Conservation (phyloP, 495 filamentous ascomycete genomes). For the Penicillium longicatenatum region DNA sequence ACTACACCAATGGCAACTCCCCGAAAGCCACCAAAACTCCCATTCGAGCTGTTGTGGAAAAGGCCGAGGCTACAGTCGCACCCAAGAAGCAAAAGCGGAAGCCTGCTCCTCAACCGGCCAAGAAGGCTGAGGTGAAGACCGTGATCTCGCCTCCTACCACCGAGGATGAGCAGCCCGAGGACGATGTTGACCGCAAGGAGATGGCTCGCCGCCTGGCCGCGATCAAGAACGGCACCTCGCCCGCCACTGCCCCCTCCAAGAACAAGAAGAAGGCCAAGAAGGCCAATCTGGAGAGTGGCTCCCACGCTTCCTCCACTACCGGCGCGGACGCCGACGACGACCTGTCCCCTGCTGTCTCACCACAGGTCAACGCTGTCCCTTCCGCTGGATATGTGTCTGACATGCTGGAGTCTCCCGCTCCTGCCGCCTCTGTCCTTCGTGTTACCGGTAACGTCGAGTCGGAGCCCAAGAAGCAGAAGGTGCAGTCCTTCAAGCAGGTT, state of each 20-base stretch:
- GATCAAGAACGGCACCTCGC: conserved; percentile 61
- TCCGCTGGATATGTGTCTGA: conserved; percentile 69
- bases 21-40: conserved; percentile 35
- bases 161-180: conserved; percentile 52
- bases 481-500: conserved; percentile 53
- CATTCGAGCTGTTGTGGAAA: conserved; percentile 36
- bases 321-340: conserved; percentile 84
- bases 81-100: conserved; percentile 50
- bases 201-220: conserved; percentile 71
- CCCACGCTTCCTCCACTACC: conserved; percentile 66
- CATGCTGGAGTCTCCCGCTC: conserved; percentile 76
- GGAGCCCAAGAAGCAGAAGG: conserved; percentile 65
- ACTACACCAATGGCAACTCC: conserved; percentile 45
- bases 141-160: conserved; percentile 40
- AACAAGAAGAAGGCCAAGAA: conserved; percentile 64
- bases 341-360: conserved; percentile 65
- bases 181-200: conserved; percentile 66
- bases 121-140: conserved; percentile 38
- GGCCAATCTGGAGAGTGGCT: conserved; percentile 33
- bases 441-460: conserved; percentile 65
- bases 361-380: conserved; percentile 50
- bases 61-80: conserved; percentile 31
- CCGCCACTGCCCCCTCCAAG: conserved; percentile 45
- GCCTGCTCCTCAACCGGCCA: conserved; percentile 32
- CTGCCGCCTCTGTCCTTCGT: conserved; percentile 74